A percentile compares a stretch with the other conserved stretches of the same genome.
phyloP scores from a whole-genome alignment of 805 yeast species.

The Candida gorgasii region DNA sequence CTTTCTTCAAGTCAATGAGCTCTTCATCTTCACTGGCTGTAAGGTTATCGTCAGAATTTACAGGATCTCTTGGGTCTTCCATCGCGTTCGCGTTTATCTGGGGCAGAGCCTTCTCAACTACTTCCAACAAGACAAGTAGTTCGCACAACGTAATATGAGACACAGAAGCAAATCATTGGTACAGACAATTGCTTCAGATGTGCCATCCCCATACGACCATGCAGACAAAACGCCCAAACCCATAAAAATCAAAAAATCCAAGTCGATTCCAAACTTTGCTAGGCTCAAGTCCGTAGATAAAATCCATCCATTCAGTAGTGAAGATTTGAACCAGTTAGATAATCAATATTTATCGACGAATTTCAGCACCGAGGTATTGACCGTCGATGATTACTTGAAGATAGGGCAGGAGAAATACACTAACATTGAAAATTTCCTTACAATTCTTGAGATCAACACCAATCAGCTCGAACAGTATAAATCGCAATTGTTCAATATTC shows the following conservation, averaged over 20 bases:
- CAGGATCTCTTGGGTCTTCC: slow-evolving; percentile 34
- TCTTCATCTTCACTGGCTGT: slow-evolving; percentile 43
- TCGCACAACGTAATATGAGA: slow-evolving; percentile 22
- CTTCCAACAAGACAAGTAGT: neutral
- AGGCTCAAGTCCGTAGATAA: neutral
- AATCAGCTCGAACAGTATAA: slow-evolving; percentile 3
- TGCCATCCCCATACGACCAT: slow-evolving; percentile 29
- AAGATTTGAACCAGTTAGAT: slow-evolving; percentile 8
- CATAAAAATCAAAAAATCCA: slow-evolving; percentile 12
- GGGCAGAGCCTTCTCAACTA: neutral
- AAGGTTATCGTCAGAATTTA: slow-evolving; percentile 28
- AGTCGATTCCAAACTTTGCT: slow-evolving; percentile 12
- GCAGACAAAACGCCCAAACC: neutral
- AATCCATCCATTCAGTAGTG: slow-evolving; percentile 18
- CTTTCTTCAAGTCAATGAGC: slow-evolving; percentile 37
- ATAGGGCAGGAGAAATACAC: neutral
- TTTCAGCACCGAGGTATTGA: neutral
- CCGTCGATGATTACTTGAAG: neutral
- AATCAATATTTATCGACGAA: neutral
- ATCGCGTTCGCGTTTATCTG: neutral
- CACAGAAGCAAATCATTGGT: slow-evolving; percentile 64
- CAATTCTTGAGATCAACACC: slow-evolving; percentile 3
- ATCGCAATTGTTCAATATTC: slow-evolving; percentile 27
- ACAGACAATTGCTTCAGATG: slow-evolving; percentile 56
- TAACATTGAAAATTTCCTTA: neutral